Conservation (phyloP, 2,329 filamentous ascomycete species). For the Pezicula rhizophila region DNA sequence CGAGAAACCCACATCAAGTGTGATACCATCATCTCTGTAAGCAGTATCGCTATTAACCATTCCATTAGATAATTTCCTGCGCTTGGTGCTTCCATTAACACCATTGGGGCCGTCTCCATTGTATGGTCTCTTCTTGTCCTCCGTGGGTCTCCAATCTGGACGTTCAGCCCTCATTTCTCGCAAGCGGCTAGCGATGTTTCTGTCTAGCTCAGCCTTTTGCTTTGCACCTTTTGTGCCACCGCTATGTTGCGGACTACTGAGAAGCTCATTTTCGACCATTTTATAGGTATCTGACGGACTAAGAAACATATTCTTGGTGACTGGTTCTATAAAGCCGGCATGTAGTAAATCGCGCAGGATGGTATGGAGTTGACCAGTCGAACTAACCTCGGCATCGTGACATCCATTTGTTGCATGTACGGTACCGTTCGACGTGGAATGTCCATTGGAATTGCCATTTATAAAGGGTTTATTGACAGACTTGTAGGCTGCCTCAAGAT, state of each 20-base stretch:
- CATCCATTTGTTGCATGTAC: constrained; percentile 12
- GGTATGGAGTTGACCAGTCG: constrained; percentile 33
- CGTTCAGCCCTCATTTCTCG: constrained; percentile 42
- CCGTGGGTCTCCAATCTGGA: constrained; percentile 39
- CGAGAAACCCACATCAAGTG: constrained; percentile 44
- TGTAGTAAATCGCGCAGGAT: constrained; percentile 47
- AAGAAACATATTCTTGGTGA: constrained; percentile 50
- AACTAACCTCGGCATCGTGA: constrained; percentile 9
- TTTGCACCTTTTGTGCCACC: constrained; percentile 55
- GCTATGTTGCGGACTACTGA: constrained; percentile 42
- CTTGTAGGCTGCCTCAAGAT: constrained; percentile 60
- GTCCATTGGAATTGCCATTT: constrained; percentile 26
- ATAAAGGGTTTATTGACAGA: constrained; percentile 14
- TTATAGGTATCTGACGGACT: constrained; percentile 54
- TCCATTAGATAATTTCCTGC: constrained; percentile 49
- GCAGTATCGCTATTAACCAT: constrained; percentile 31
- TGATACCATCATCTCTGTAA: constrained; percentile 34
- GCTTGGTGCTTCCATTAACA: constrained; percentile 34
- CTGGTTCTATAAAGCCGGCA: constrained; percentile 61
- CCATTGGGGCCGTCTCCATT: constrained; percentile 20
- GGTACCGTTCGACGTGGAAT: constrained; percentile 10
- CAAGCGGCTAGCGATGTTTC: constrained; percentile 48
- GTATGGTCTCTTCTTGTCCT: constrained; percentile 40
- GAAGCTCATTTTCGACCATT: constrained; percentile 58
- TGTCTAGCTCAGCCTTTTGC: constrained; percentile 56